Evolutionary conservation across 108 stramenopile species (phyloP).

Genomic region (Parietichytrium sp.): DNA sequence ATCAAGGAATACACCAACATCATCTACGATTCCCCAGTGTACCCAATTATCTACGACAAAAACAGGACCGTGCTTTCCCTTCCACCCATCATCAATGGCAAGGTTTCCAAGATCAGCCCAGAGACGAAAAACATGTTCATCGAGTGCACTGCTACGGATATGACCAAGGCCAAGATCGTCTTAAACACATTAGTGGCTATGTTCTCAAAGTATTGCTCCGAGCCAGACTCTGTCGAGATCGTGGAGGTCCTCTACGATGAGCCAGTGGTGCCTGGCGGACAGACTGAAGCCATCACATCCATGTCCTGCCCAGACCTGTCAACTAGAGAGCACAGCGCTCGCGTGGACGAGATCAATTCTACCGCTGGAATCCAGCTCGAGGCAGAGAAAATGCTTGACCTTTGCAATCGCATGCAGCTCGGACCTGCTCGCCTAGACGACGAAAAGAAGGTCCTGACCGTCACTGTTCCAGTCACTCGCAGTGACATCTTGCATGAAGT

Average conservation of each 20-base stretch:
- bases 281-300: not conserved
- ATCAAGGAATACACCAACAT: slow-evolving; percentile 93
- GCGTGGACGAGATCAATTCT: slow-evolving; percentile 79
- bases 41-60: slow-evolving; percentile 87
- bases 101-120: slow-evolving; percentile 80
- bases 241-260: slow-evolving; percentile 86
- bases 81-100: slow-evolving; percentile 97
- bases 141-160: slow-evolving; percentile 97
- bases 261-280: slow-evolving; percentile 37
- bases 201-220: slow-evolving; percentile 87
- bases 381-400: slow-evolving; percentile 69
- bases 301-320: slow-evolving; percentile 39
- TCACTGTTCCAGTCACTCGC: slow-evolving; percentile 94
- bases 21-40: slow-evolving; percentile 85
- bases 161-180: slow-evolving; percentile 98
- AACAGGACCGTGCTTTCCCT: slow-evolving; percentile 81
- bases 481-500: slow-evolving; percentile 93
- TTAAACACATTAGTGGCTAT: slow-evolving; percentile 95
- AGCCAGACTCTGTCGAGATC: slow-evolving; percentile 84
- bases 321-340: slow-evolving; percentile 43
- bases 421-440: slow-evolving; percentile 76
- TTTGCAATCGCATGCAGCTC: slow-evolving; percentile 93
- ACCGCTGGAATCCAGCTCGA: slow-evolving; percentile 80
- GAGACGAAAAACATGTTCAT: slow-evolving; percentile 94
- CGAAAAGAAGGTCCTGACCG: slow-evolving; percentile 70